phyloP scores from a whole-genome alignment of 2,329 filamentous ascomycete genomes.

The Aspergillus sojae region DNA sequence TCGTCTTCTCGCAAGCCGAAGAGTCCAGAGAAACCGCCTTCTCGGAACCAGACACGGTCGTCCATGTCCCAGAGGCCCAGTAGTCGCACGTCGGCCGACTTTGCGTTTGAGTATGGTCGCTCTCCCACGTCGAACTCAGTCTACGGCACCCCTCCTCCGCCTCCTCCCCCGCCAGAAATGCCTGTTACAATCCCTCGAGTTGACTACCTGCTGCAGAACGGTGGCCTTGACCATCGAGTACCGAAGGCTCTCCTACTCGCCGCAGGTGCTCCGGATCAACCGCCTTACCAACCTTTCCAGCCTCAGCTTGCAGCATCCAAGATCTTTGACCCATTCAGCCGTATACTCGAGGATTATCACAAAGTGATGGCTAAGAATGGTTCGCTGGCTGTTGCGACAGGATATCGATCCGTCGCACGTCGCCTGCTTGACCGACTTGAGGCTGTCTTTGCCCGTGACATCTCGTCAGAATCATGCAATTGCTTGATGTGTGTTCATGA shows the following conservation, averaged over 20 bases:
- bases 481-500: conserved; percentile 81
- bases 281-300: conserved; percentile 61
- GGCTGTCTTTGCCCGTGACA: conserved; percentile 89
- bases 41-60: conserved; percentile 38
- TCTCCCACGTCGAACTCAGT: conserved; percentile 32
- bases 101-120: conserved; percentile 38
- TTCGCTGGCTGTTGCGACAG: conserved; percentile 91
- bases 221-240: conserved; percentile 72
- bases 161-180: conserved; percentile 71
- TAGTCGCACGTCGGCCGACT: conserved; percentile 38
- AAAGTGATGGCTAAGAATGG: conserved; percentile 80
- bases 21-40: conserved; percentile 38
- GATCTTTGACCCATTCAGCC: conserved; percentile 81
- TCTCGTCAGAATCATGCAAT: conserved; percentile 80
- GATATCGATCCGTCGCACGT: conserved; percentile 91
- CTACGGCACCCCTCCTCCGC: conserved; percentile 62
- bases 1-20: conserved; percentile 33
- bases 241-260: conserved; percentile 69
- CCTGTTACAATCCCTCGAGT: conserved; percentile 75
- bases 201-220: conserved; percentile 89
- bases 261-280: conserved; percentile 55
- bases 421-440: conserved; percentile 86
- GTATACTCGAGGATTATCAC: conserved; percentile 82
- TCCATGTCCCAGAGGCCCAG: conserved; percentile 29
- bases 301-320: conserved; percentile 69